Conservation (phyloP, 805 yeast genomes). For the Zygosaccharomyces pseudorouxii region DNA sequence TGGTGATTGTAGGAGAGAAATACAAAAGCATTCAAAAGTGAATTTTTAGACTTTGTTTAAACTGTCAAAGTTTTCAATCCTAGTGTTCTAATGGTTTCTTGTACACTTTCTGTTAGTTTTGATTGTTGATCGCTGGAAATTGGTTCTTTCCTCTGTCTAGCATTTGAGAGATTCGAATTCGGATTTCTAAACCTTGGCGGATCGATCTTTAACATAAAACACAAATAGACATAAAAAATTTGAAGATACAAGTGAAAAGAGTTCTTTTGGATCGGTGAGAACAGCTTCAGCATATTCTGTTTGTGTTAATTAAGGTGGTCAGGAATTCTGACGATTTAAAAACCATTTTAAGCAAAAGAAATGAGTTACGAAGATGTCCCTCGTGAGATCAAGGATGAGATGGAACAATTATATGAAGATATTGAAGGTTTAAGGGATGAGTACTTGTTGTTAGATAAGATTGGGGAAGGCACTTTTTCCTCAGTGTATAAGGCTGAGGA, state of each 20-base stretch:
- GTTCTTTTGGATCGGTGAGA: not conserved
- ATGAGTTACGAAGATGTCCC: constrained; percentile 41
- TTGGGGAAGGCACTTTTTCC: constrained; percentile 91
- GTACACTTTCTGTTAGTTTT: not conserved
- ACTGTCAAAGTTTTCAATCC: not conserved
- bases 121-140: not conserved
- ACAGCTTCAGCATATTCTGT: not conserved
- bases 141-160: not conserved
- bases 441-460: constrained; percentile 36
- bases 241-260: not conserved
- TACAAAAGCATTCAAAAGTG: not conserved
- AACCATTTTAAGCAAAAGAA: not conserved
- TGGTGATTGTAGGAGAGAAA: not conserved
- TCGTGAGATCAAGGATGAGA: constrained; percentile 52
- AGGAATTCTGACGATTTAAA: not conserved
- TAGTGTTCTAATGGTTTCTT: not conserved
- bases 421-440: constrained; percentile 46
- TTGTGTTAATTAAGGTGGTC: not conserved
- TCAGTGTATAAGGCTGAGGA: constrained; percentile 53
- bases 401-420: constrained; percentile 47
- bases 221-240: constrained; percentile 2
- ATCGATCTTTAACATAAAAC: constrained; percentile 2
- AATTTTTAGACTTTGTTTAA: not conserved
- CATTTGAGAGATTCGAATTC: not conserved
- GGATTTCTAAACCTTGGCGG: constrained; percentile 6